Conservation (phyloP, 306 rosid genomes). For the Neltuma alba region DNA sequence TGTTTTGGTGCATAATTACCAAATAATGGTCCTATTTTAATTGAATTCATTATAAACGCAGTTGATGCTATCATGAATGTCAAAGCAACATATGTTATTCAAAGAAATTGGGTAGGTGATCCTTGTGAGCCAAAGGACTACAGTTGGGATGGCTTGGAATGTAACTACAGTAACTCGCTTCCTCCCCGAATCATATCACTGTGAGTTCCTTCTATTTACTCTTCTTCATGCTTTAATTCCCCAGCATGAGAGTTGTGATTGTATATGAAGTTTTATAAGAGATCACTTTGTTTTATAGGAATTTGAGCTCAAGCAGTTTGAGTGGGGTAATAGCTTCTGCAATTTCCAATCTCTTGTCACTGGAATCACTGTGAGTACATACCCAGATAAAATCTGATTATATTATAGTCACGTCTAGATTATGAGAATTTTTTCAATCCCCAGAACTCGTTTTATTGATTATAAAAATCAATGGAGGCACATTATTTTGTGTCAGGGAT, state of each 20-base stretch:
- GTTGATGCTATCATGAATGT: slow-evolving; percentile 50
- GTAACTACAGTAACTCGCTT: slow-evolving; percentile 48
- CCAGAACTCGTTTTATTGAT: background rate
- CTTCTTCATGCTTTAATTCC: background rate
- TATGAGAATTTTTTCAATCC: background rate
- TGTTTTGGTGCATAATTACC: background rate
- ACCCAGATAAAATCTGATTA: background rate
- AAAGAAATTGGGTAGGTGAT: slow-evolving; percentile 65
- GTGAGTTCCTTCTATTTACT: slow-evolving; percentile 39
- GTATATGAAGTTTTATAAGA: slow-evolving; percentile 26
- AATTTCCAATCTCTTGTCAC: slow-evolving; percentile 49
- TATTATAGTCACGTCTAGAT: background rate
- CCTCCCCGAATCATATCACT: slow-evolving; percentile 51
- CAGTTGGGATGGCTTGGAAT: slow-evolving; percentile 64
- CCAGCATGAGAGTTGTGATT: background rate
- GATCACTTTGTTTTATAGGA: slow-evolving; percentile 42
- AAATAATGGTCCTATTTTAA: background rate
- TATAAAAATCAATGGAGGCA: slow-evolving; percentile 5
- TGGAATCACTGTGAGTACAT: slow-evolving; percentile 61
- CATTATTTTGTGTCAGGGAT: slow-evolving; percentile 51
- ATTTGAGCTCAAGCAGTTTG: slow-evolving; percentile 57
- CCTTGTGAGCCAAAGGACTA: slow-evolving; percentile 67
- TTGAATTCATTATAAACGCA: slow-evolving; percentile 33
- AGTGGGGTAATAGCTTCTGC: slow-evolving; percentile 51
- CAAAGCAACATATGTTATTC: slow-evolving; percentile 44